A percentile compares a stretch with the other conserved stretches of the same genome.
Conservation (phyloP, 1,139 yeast genomes). For the Magnusiomyces fungicola region DNA sequence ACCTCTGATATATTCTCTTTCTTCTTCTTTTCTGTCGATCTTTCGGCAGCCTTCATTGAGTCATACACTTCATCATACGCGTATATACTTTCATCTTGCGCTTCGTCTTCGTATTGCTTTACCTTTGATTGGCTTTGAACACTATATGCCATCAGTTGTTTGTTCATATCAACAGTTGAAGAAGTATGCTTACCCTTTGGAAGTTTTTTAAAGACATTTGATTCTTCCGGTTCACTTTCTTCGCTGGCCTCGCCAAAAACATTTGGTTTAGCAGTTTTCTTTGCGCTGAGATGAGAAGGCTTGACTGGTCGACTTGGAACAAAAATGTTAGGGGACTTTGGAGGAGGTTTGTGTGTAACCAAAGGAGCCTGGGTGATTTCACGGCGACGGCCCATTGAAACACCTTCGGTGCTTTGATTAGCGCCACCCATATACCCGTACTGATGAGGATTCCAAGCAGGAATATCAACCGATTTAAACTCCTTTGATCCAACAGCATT, state of each 20-base stretch:
- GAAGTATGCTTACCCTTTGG: not conserved
- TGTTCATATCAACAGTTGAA: constrained; percentile 13
- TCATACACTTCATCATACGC: constrained; percentile 37
- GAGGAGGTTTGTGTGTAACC: constrained; percentile 10
- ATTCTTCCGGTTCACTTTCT: not conserved
- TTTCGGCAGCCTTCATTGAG: constrained; percentile 30
- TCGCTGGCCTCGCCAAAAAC: not conserved
- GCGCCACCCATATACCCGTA: constrained; percentile 55
- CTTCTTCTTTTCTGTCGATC: constrained; percentile 10
- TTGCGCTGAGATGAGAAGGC: constrained; percentile 9
- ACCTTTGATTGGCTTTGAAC: constrained; percentile 17
- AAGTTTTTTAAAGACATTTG: not conserved
- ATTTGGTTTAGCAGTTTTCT: constrained; percentile 1
- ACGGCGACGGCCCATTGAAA: constrained; percentile 45
- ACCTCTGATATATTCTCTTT: constrained; percentile 6
- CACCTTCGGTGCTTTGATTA: constrained; percentile 43
- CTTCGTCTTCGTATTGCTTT: constrained; percentile 7
- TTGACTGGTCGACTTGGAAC: constrained; percentile 12
- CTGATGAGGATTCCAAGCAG: constrained; percentile 50
- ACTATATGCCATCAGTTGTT: constrained; percentile 21
- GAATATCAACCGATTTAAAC: constrained; percentile 32
- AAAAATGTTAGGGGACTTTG: constrained; percentile 15
- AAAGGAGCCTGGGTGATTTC: constrained; percentile 30
- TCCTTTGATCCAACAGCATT: constrained; percentile 31
- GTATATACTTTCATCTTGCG: constrained; percentile 23